Evolutionary conservation across 805 yeast species (phyloP), one percentile per base, ranked within the genome.

Genomic region (Candida odintsovae): DNA sequence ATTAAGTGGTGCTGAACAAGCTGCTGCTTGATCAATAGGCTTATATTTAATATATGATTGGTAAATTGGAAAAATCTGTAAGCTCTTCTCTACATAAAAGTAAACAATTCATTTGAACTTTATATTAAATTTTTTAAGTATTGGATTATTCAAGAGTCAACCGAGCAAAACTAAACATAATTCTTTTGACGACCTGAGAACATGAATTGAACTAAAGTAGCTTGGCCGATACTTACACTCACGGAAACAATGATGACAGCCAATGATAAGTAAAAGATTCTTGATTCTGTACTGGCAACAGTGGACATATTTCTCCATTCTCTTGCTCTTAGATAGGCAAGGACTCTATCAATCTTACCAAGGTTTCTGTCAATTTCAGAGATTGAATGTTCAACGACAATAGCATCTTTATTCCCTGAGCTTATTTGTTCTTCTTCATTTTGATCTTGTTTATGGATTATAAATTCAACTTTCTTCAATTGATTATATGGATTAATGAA

Each of bases 291-390:
- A 43, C 88, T 79, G 65, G 75, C 74, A 52, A 88, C 96, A 38
- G 96, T 88, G 43, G 92, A 86, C 78, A 90, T 94, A 70, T 94
- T 94, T 74, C 99, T 83, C 79, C 88, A 86, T 73, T 90, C 96
- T 73, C 99, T 86, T 16, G 97, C 90, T 73, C 90, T 89, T 71
- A 92, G 82, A 67, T 94, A 89, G 61, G 85, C 88, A 67, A 92
- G 71, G 68, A 79, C 69, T 61, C 75, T 77, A 54, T 70, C 74
- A 52, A 80, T 75, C 50, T 76, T 80, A 54, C 75, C 78, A 59
- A 80, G 68, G 62, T 78, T 81, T 55, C 72, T 65, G 57, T 78
- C 83, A 55, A 81, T 80, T 62, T 75, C 79, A 48, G 74, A 75
- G 41, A 79, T 72, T 10, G 84, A 75, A 45, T 66, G 67, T 57